Evolutionary conservation across 192 early-diverging fungal genomes (phyloP).

Genomic region (Rhizoclosmatium sp.): DNA sequence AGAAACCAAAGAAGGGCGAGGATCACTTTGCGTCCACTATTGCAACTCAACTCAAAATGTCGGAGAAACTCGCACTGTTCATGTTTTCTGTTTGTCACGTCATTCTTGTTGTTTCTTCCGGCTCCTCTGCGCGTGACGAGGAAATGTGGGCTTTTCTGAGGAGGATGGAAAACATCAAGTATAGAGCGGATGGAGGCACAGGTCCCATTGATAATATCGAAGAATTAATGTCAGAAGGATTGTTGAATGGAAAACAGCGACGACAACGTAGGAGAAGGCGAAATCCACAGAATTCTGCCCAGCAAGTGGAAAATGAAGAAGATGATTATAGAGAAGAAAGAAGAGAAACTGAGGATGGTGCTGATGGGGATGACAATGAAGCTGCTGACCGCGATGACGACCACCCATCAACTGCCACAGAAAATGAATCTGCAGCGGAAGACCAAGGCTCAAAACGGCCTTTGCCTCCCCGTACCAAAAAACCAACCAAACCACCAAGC

Average conservation of each 20-base stretch:
- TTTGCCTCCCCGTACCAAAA: not conserved
- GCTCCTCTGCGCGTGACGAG: slow-evolving; percentile 40
- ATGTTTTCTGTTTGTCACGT: slow-evolving; percentile 73
- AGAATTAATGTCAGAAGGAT: not conserved
- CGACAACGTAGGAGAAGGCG: not conserved
- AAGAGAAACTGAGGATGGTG: not conserved
- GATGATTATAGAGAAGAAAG: not conserved
- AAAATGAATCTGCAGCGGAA: not conserved
- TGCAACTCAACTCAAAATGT: slow-evolving; percentile 13
- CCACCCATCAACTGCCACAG: not conserved
- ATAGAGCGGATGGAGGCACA: slow-evolving; percentile 30
- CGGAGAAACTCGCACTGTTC: slow-evolving; percentile 60
- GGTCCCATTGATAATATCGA: not conserved
- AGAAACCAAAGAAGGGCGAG: not conserved
- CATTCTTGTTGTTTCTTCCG: slow-evolving; percentile 63
- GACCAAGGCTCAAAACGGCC: not conserved
- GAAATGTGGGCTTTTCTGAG: slow-evolving; percentile 45
- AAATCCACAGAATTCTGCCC: not conserved
- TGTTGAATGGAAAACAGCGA: not conserved
- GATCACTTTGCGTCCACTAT: slow-evolving; percentile 47
- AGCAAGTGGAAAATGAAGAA: not conserved
- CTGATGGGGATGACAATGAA: not conserved
- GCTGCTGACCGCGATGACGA: not conserved
- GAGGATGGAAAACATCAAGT: slow-evolving; percentile 41
- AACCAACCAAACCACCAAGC: not conserved